Conservation (phyloP, 176 grass and related monocot genomes). For the Calamus simplicifolius region DNA sequence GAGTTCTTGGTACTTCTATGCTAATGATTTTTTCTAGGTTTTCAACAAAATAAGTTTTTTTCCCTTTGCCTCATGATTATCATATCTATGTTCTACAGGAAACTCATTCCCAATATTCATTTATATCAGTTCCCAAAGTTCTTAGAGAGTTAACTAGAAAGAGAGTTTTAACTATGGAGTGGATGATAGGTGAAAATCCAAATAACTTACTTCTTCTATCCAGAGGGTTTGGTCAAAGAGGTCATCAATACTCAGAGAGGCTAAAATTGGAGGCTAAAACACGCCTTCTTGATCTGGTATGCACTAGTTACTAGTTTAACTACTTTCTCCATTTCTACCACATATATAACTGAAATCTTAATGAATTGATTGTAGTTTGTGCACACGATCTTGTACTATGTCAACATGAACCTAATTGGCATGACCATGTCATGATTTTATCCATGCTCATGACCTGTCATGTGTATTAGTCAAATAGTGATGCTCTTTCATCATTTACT, state of each 20-base stretch:
- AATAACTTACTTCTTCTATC: conserved; percentile 65
- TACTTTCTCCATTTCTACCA: too few relatives aligned
- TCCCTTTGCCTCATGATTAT: too few relatives aligned
- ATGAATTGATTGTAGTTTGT: not conserved
- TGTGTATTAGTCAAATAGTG: too few relatives aligned
- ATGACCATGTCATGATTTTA: too few relatives aligned
- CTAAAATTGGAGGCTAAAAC: conserved; percentile 55
- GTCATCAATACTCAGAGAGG: conserved; percentile 32
- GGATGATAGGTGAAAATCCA: conserved; percentile 80
- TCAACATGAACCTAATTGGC: too few relatives aligned
- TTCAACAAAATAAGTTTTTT: not conserved
- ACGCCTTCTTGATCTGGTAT: conserved; percentile 86
- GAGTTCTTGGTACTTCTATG: conserved; percentile 70
- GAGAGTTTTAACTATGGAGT: conserved; percentile 91
- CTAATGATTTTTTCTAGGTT: not conserved
- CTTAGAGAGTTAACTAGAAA: conserved; percentile 61
- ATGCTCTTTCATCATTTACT: too few relatives aligned
- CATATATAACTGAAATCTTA: not conserved
- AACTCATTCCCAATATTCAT: conserved; percentile 71
- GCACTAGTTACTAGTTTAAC: not conserved
- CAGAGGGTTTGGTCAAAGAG: conserved; percentile 31
- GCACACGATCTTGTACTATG: too few relatives aligned
- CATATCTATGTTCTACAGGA: conserved; percentile 41
- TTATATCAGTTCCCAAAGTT: conserved; percentile 82
- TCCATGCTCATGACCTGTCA: too few relatives aligned